A percentile compares a stretch with the other conserved stretches of the same genome.
Conservation (phyloP, 2,329 filamentous ascomycete species). For the Fusarium humuli region DNA sequence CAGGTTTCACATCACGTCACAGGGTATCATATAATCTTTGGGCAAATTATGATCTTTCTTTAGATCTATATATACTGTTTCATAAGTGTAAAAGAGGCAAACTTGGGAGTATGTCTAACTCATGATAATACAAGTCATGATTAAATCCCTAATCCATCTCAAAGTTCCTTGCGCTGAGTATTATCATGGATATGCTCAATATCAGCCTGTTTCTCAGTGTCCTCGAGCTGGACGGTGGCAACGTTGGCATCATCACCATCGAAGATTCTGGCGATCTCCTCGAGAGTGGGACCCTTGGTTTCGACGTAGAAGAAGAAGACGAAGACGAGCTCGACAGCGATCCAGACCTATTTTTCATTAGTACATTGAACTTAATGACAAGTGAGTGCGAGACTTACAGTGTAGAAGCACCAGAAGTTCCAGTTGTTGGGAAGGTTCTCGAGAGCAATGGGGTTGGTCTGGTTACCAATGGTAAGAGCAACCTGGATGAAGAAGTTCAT, state of each 20-base stretch:
- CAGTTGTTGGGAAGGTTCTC: constrained; percentile 68
- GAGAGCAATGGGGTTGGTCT: constrained; percentile 75
- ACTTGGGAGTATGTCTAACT: not conserved
- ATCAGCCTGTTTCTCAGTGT: constrained; percentile 20
- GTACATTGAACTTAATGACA: not conserved
- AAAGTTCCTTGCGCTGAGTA: constrained; percentile 9
- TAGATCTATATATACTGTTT: not conserved
- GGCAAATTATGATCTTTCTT: not conserved
- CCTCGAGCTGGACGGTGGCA: not conserved
- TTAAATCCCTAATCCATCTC: not conserved
- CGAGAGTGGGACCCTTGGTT: constrained; percentile 76
- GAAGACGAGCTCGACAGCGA: constrained; percentile 64
- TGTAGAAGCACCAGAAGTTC: constrained; percentile 76
- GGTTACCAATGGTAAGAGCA: constrained; percentile 69
- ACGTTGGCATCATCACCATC: constrained; percentile 68
- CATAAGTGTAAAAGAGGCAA: not conserved
- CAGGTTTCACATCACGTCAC: not conserved
- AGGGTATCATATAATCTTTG: not conserved
- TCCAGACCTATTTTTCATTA: constrained; percentile 13
- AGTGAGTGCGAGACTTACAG: constrained; percentile 46
- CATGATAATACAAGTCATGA: no score
- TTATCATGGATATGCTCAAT: constrained; percentile 5
- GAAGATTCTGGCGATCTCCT: constrained; percentile 72
- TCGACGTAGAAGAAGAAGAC: constrained; percentile 77
- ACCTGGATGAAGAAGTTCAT: constrained; percentile 74